Conservation (phyloP, 2,329 filamentous ascomycete genomes). For the Talaromyces sp. region DNA sequence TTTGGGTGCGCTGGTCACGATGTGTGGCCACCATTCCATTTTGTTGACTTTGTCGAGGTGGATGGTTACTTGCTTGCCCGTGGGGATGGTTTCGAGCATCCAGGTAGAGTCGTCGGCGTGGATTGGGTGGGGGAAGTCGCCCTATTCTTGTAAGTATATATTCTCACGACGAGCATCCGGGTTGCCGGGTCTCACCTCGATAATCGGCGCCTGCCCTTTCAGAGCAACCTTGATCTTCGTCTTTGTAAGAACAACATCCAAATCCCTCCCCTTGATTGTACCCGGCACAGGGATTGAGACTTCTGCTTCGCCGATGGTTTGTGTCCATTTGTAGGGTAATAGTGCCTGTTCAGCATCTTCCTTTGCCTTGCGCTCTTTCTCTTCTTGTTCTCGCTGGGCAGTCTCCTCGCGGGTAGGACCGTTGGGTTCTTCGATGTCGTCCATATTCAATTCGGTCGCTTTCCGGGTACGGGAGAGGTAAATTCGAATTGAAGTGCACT, state of each 20-base stretch:
- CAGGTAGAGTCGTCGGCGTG: slow-evolving; percentile 86
- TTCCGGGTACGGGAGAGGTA: background rate
- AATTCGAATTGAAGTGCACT: background rate
- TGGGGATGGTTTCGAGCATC: slow-evolving; percentile 72
- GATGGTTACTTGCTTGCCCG: slow-evolving; percentile 72
- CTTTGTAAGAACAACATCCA: slow-evolving; percentile 81
- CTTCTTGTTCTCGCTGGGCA: slow-evolving; percentile 54
- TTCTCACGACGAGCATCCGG: background rate
- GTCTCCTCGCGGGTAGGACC: slow-evolving; percentile 32
- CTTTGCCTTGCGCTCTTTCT: slow-evolving; percentile 62
- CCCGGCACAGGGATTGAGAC: slow-evolving; percentile 73
- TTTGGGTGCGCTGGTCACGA: slow-evolving; percentile 79
- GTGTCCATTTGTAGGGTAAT: slow-evolving; percentile 95
- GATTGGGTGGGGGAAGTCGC: slow-evolving; percentile 78
- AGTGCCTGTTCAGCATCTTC: slow-evolving; percentile 85
- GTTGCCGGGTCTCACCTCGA: slow-evolving; percentile 58
- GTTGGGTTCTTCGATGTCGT: slow-evolving; percentile 30
- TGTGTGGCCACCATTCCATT: slow-evolving; percentile 97
- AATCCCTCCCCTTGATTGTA: slow-evolving; percentile 79
- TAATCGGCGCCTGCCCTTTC: slow-evolving; percentile 83
- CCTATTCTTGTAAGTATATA: slow-evolving; percentile 53
- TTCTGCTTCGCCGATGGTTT: slow-evolving; percentile 86
- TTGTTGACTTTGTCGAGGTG: slow-evolving; percentile 96
- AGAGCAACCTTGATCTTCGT: slow-evolving; percentile 73
- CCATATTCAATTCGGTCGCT: slow-evolving; percentile 6